These are phyloP conservation scores for Colletotrichum incanum DNA, from an alignment of 2,329 filamentous ascomycete genomes.

Conservation along the genomic window DNA sequence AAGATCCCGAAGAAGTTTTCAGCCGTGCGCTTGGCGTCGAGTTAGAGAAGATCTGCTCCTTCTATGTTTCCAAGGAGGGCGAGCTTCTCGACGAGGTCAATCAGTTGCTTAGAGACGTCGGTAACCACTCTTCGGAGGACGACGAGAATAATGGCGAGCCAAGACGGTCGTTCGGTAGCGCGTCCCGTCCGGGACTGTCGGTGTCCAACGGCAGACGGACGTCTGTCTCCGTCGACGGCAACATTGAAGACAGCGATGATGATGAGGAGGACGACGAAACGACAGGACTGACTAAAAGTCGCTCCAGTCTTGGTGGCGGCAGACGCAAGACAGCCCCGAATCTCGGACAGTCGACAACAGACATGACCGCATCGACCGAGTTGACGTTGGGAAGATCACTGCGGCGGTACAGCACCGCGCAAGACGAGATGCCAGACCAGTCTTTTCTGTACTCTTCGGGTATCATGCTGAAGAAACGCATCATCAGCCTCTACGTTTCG, in stretches of 20 bases:
- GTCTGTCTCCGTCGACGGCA: conserved; percentile 67
- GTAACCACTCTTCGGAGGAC: conserved; percentile 71
- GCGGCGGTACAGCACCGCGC: conserved; percentile 76
- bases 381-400: conserved; percentile 64
- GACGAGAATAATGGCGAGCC: conserved; percentile 43
- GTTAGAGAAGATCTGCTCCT: conserved; percentile 93
- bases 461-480: conserved; percentile 93
- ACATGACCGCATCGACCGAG: conserved; percentile 76
- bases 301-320: conserved; percentile 55
- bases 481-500: conserved; percentile 89
- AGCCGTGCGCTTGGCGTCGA: conserved; percentile 86
- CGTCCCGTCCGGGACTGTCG: conserved; percentile 45
- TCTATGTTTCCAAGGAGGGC: conserved; percentile 90
- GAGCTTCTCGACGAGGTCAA: conserved; percentile 89
- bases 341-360: conserved; percentile 61
- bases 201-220: conserved; percentile 59
- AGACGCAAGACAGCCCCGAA: conserved; percentile 57
- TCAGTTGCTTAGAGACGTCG: conserved; percentile 82
- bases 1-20: conserved; percentile 87
- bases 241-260: conserved; percentile 75
- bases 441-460: conserved; percentile 76
- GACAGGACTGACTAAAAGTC: conserved; percentile 66
- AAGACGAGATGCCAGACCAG: conserved; percentile 86
- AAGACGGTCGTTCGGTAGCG: conserved; percentile 44
- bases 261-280: conserved; percentile 76